Evolutionary conservation across 2,329 filamentous ascomycete species (phyloP).

Genomic region (Karstenula rhodostoma): DNA sequence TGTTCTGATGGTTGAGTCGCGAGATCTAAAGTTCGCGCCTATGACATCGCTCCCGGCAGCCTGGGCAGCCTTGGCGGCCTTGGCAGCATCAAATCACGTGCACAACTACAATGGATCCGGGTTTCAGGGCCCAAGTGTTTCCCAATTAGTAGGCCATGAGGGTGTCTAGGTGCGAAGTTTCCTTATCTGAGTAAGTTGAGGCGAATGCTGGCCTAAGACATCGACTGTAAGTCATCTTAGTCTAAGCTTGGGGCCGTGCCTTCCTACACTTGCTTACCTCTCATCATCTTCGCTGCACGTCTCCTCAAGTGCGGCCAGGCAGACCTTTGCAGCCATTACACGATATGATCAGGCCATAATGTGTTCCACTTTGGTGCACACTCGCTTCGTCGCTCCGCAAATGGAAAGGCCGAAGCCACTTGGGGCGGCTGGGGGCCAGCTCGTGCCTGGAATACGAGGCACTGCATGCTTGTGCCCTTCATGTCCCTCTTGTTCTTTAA

Average conservation of each 20-base stretch:
- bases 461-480: not conserved
- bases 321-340: not conserved
- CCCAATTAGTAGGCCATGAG: not conserved
- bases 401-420: slow-evolving; percentile 35
- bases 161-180: not conserved
- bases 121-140: not conserved
- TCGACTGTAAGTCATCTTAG: slow-evolving; percentile 1
- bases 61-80: not conserved
- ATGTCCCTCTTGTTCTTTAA: not conserved
- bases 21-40: slow-evolving; percentile 25
- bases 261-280: slow-evolving; percentile 1
- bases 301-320: not conserved
- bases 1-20: not conserved
- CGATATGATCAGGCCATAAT: not conserved
- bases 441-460: slow-evolving; percentile 23
- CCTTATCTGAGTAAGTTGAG: not conserved
- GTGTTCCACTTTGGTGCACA: not conserved
- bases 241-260: not conserved
- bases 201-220: not conserved
- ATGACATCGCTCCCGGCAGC: slow-evolving; percentile 37
- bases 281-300: not conserved
- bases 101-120: not conserved
- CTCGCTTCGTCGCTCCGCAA: slow-evolving; percentile 24
- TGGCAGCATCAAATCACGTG: slow-evolving; percentile 11
- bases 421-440: slow-evolving; percentile 32